These are phyloP conservation scores for Xylaria grammica DNA, from an alignment of 495 filamentous ascomycete species.

Conservation along the genomic window DNA sequence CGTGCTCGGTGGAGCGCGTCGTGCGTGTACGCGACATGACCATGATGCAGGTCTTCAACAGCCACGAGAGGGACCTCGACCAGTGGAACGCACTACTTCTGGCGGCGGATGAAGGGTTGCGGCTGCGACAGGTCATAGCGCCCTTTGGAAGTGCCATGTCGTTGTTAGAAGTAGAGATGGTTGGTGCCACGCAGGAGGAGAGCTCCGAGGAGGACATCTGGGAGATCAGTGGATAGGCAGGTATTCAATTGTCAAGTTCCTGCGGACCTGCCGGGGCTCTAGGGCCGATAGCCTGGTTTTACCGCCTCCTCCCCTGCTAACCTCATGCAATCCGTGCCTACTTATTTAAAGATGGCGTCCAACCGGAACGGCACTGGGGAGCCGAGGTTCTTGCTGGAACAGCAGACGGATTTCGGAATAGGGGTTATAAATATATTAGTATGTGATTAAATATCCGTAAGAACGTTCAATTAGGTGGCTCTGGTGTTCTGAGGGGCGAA, in stretches of 20 bases:
- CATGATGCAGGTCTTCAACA: slow-evolving; percentile 49
- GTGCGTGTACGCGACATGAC: slow-evolving; percentile 43
- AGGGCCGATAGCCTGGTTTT: not conserved
- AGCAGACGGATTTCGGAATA: not conserved
- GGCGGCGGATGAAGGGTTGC: slow-evolving; percentile 28
- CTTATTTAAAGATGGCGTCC: not conserved
- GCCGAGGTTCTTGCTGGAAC: not conserved
- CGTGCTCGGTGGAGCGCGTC: slow-evolving; percentile 33
- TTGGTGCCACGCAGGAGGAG: not conserved
- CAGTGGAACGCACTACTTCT: slow-evolving; percentile 34
- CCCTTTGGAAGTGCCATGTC: slow-evolving; percentile 6
- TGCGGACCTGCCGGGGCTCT: not conserved
- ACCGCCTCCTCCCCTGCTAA: not conserved
- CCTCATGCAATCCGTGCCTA: not conserved
- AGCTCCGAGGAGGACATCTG: not conserved
- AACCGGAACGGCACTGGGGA: not conserved
- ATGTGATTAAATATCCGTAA: no score
- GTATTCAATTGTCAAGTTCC: not conserved
- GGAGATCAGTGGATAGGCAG: not conserved
- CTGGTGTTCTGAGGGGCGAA: no score
- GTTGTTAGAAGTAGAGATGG: slow-evolving; percentile 10
- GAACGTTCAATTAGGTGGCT: no score
- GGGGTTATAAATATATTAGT: no score
- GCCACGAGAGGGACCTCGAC: slow-evolving; percentile 44
- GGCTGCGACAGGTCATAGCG: not conserved